A percentile compares a stretch with the other conserved stretches of the same genome.
phyloP scores from a whole-genome alignment of 257 asterid species.

The Solanum appendiculatum region DNA sequence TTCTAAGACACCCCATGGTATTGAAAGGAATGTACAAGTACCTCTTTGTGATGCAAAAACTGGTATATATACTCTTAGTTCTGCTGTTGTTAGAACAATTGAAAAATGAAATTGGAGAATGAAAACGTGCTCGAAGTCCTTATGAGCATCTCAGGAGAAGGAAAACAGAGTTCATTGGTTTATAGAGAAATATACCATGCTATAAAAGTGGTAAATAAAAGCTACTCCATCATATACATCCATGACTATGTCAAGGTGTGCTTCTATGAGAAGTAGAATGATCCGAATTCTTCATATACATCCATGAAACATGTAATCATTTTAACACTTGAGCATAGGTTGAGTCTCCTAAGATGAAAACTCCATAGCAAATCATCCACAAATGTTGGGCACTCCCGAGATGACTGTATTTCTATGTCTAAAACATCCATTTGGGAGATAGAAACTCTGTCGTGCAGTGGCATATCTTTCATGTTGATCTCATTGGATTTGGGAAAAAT shows the following conservation, averaged over 20 bases:
- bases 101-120: background rate
- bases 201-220: no score
- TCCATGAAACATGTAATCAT: background rate
- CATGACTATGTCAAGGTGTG: background rate
- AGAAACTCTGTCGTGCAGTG: no score
- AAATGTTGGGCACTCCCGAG: no score
- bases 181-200: background rate
- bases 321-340: background rate
- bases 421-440: no score
- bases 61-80: background rate
- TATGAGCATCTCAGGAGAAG: background rate
- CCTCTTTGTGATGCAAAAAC: background rate
- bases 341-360: no score
- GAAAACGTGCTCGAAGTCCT: background rate
- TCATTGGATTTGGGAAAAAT: no score
- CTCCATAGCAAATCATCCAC: no score
- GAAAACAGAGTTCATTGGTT: background rate
- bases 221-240: no score
- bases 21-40: background rate
- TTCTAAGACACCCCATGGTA: no score
- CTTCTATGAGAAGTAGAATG: background rate
- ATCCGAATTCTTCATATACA: background rate
- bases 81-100: background rate
- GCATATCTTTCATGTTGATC: no score
- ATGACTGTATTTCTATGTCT: no score